Base-by-base conservation (phyloP, 106 monocot species). In the Iris macrosiphon region DNA sequence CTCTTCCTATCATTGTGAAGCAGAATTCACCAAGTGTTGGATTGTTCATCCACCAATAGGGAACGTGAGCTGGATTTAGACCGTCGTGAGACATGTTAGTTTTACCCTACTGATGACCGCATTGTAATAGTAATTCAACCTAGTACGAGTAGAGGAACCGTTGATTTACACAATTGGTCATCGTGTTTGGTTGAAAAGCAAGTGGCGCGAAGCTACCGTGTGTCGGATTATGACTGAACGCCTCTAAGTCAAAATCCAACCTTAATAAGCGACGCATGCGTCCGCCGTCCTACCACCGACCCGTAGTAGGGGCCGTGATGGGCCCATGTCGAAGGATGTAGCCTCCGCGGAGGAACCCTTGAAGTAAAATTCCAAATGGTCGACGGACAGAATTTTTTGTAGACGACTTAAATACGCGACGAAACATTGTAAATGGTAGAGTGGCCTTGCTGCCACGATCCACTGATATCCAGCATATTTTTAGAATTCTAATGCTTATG, bases 151-250 rank as follows among this genome's bases (percentile, higher is more conserved):
- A n/a, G 76, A 77, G 76, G 59, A 70, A 71, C 55, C 61, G 45
- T 70, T 70, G 60, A 66, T 76, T 76, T 65, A 70, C 64, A 76
- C 57, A 70, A 69, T 76, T 76, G 69, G 76, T 76, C 69, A 77
- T 77, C 65, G 65, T 65, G 41, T 66, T 77, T 77, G 66, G 61
- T 77, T 71, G 77, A 77, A 71, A 77, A 71, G 55, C 60, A 39
- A 71, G 55, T 66, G 71, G 60, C 71, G 49, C 60, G 55, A 77
- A 77, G 65, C 66, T 77, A 77, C 55, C 44, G 23, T 65, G 65
- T 55, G 55, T 10, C 29, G 35, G 41, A 59, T 44, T 59, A 59
- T 59, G 59, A 59, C 43, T 43, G 43, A 59, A 44, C 43, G 43
- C 59, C 59, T 44, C 44, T 60, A 60, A 60, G 59, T 60, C 59